Base-by-base conservation (phyloP, 192 early-diverging fungal species). In the Coemansia sp. region DNA sequence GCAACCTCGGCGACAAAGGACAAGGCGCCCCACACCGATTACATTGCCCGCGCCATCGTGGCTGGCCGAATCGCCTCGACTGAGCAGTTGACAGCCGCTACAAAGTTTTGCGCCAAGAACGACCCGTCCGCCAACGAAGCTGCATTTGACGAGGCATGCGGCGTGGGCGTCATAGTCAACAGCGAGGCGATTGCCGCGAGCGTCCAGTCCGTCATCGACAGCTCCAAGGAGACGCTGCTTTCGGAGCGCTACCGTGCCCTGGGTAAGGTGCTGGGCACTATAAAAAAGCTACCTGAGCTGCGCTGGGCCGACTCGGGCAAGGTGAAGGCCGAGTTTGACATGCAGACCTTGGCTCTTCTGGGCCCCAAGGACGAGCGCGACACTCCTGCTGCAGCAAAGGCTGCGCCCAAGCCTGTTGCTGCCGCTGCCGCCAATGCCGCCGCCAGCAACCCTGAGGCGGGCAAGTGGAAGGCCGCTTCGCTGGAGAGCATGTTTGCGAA, bases 281-380 rank as follows among this genome's bases (percentile, higher is more conserved):
- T 89, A n/a, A 84, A 83, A 55, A 85, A 82, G 58, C 68, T 80
- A 25, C 80, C 86, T 10, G 77, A 68, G 29, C 78, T 98, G 45
- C 80, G 79, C 50, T 99, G 97, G 97, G 97, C 95, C 19, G 88
- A 93, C 56, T 80, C 90, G 37, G 81, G 82, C 54, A 79, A 77
- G 41, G 85, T 98, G 32, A 99, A 99, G 76, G 80, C 84, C 51
- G 87, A 85, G 72, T 75, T 97, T 27, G 97, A 98, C 36, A 83
- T 82, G 26, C 88, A 93, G 81, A 75, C 90, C 38, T 66, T 89
- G 17, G 84, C 85, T 14, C 58, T 87, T n/a, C 78, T 99, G 45
- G 97, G 97, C n/a, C 94, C 94, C 60, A 97, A 97, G 73, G 95
- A 98, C 70, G 95, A 97, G 65, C 85, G 95, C 36, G 95, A 98